These are phyloP conservation scores for Annona cherimola DNA, from an alignment of 164 flowering plant species.

Conservation along the genomic window DNA sequence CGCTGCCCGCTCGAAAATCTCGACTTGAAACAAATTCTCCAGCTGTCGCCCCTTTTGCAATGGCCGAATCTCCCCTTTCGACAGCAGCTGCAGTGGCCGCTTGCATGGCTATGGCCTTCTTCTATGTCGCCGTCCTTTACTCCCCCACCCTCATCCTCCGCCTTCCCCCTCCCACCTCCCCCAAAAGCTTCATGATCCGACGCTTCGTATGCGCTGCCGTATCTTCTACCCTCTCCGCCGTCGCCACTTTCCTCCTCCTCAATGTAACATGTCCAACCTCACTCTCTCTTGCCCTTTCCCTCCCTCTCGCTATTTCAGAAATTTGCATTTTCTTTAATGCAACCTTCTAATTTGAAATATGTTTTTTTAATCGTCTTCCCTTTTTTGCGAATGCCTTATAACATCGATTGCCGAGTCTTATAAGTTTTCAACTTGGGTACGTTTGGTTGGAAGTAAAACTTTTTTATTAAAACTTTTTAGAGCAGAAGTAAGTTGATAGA, in stretches of 20 bases:
- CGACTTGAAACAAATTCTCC: not conserved
- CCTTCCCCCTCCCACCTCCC: conserved; percentile 61
- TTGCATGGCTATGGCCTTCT: conserved; percentile 55
- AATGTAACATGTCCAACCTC: conserved; percentile 37
- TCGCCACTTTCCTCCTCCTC: conserved; percentile 47
- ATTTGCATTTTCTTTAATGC: not conserved
- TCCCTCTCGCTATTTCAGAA: not conserved
- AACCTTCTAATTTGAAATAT: too few relatives aligned
- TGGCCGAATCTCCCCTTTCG: conserved; percentile 28
- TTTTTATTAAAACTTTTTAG: too few relatives aligned
- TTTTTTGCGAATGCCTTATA: too few relatives aligned
- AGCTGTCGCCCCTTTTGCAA: conserved; percentile 1
- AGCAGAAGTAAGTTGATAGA: too few relatives aligned
- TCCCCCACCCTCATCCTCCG: conserved; percentile 75
- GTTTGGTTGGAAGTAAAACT: too few relatives aligned
- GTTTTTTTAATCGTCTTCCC: too few relatives aligned
- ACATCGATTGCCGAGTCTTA: too few relatives aligned
- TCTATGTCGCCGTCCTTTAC: conserved; percentile 79
- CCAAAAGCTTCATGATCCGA: conserved; percentile 55
- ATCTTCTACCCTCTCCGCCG: conserved; percentile 49
- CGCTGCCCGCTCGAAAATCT: not conserved
- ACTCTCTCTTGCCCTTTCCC: not conserved
- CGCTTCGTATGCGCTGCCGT: conserved; percentile 74
- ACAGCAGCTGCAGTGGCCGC: conserved; percentile 45
- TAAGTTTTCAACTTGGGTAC: too few relatives aligned